Percentiles rank a stretch among this genome's conserved stretches.
phyloP scores from a whole-genome alignment of 805 yeast species.

The Alloascoidea africana region DNA sequence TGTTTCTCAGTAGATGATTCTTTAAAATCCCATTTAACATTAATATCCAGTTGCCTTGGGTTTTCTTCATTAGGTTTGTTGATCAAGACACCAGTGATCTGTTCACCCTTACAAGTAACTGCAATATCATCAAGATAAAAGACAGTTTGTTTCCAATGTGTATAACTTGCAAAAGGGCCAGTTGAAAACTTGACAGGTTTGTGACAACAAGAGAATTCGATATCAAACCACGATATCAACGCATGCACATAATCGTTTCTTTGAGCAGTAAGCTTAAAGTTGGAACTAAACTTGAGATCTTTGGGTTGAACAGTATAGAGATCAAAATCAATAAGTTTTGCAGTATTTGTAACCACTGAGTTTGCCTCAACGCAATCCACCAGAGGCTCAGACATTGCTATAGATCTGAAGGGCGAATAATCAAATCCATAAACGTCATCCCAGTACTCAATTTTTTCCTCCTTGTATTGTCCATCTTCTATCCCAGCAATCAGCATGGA shows the following conservation, averaged over 20 bases:
- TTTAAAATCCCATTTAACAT: slow-evolving; percentile 37
- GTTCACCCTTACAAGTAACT: slow-evolving; percentile 63
- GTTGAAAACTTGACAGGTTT: slow-evolving; percentile 64
- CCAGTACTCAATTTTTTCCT: slow-evolving; percentile 89
- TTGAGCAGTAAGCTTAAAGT: slow-evolving; percentile 59
- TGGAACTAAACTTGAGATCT: slow-evolving; percentile 59
- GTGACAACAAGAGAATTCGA: slow-evolving; percentile 51
- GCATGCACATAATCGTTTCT: slow-evolving; percentile 82
- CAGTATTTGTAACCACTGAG: slow-evolving; percentile 58
- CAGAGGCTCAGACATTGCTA: slow-evolving; percentile 86
- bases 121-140: slow-evolving; percentile 78
- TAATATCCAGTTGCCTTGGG: slow-evolving; percentile 84
- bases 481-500: slow-evolving; percentile 80
- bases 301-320: slow-evolving; percentile 77
- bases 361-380: slow-evolving; percentile 82
- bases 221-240: slow-evolving; percentile 87
- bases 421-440: slow-evolving; percentile 95
- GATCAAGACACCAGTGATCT: slow-evolving; percentile 52
- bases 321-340: slow-evolving; percentile 66
- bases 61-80: slow-evolving; percentile 65
- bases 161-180: slow-evolving; percentile 86
- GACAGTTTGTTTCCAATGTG: slow-evolving; percentile 98
- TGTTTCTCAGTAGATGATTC: not conserved
- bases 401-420: slow-evolving; percentile 74
- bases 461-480: slow-evolving; percentile 85